These are phyloP conservation scores for Amniculicola lignicola DNA, from an alignment of 495 filamentous ascomycete genomes.

Conservation along the genomic window DNA sequence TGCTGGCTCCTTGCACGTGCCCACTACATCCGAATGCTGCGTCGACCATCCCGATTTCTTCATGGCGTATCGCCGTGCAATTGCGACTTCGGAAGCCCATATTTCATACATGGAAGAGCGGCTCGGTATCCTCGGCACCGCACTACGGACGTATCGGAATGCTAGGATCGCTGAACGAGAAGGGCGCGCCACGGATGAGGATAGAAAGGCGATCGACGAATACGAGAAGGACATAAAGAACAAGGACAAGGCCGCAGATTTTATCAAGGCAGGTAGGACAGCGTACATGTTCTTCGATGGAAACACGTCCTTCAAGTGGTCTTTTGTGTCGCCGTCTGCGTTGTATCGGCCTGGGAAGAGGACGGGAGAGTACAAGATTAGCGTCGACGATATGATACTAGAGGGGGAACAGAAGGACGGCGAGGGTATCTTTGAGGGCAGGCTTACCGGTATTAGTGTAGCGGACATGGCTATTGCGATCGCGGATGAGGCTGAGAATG, in stretches of 20 bases:
- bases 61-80: slow-evolving; percentile 36
- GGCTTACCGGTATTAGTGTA: slow-evolving; percentile 34
- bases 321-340: slow-evolving; percentile 31
- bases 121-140: slow-evolving; percentile 25
- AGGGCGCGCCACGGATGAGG: slow-evolving; percentile 15
- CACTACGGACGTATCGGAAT: slow-evolving; percentile 29
- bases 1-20: slow-evolving; percentile 32
- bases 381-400: slow-evolving; percentile 32
- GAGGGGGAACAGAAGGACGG: slow-evolving; percentile 21
- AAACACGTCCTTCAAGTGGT: slow-evolving; percentile 33
- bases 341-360: slow-evolving; percentile 34
- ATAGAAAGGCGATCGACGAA: slow-evolving; percentile 15
- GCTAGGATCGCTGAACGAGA: slow-evolving; percentile 26
- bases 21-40: slow-evolving; percentile 14
- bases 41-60: slow-evolving; percentile 34
- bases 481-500: slow-evolving; percentile 36
- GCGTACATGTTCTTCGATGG: slow-evolving; percentile 37
- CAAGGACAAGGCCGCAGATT: slow-evolving; percentile 27
- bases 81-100: slow-evolving; percentile 36
- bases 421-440: slow-evolving; percentile 30
- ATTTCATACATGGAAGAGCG: slow-evolving; percentile 37
- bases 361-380: slow-evolving; percentile 35
- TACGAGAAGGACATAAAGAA: slow-evolving; percentile 25
- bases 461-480: slow-evolving; percentile 38
- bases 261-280: slow-evolving; percentile 35